A percentile compares a stretch with the other conserved stretches of the same genome.
Conservation (phyloP, 2,329 filamentous ascomycete species). For the Fusarium sp. region DNA sequence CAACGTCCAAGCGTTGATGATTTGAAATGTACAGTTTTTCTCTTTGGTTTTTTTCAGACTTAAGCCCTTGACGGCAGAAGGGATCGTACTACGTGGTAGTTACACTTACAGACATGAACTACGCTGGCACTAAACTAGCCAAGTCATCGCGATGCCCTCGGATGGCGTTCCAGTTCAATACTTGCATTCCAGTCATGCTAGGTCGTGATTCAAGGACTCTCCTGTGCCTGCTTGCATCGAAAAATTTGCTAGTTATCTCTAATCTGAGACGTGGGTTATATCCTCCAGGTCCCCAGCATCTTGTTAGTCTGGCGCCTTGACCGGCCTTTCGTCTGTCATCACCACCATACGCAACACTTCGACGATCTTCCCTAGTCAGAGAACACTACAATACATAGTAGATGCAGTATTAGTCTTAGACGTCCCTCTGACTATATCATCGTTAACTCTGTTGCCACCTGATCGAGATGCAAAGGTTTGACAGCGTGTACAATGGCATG, state of each 20-base stretch:
- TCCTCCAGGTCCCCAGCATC: background rate
- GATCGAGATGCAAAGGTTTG: background rate
- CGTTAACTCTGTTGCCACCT: background rate
- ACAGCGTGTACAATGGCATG: background rate
- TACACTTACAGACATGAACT: background rate
- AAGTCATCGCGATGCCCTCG: slow-evolving; percentile 28
- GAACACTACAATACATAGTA: background rate
- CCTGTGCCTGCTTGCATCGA: slow-evolving; percentile 16
- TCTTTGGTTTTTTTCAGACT: background rate
- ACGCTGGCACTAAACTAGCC: slow-evolving; percentile 13
- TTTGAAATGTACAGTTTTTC: slow-evolving; percentile 30
- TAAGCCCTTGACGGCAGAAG: background rate
- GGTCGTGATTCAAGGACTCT: slow-evolving; percentile 2
- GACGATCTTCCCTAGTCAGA: no score
- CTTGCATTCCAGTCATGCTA: slow-evolving; percentile 31
- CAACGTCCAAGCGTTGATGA: slow-evolving; percentile 15
- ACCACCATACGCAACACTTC: background rate
- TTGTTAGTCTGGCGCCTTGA: background rate
- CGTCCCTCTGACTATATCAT: background rate
- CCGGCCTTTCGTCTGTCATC: background rate
- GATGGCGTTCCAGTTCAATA: slow-evolving; percentile 18
- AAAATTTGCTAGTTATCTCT: slow-evolving; percentile 16
- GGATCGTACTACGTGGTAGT: background rate
- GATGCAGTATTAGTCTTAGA: background rate
- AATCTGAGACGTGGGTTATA: slow-evolving; percentile 19